Evolutionary conservation across 2,329 filamentous ascomycete genomes (phyloP).

Genomic region (Epichloe elymi): DNA sequence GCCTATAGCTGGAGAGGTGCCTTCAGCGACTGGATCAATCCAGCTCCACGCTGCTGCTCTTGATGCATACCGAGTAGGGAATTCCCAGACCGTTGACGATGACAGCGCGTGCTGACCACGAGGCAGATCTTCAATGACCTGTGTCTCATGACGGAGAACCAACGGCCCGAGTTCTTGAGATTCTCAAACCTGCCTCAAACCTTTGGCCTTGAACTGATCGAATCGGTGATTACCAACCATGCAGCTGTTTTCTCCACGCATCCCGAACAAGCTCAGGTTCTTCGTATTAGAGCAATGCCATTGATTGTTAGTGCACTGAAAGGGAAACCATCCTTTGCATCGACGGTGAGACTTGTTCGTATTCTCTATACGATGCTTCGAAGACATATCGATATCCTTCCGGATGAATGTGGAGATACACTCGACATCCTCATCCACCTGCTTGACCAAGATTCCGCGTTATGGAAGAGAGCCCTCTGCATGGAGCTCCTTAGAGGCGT

Average conservation of each 20-base stretch:
- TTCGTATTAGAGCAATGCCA: conserved; percentile 69
- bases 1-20: conserved; percentile 52
- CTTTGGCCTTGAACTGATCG: conserved; percentile 82
- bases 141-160: conserved; percentile 74
- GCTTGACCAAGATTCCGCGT: conserved; percentile 68
- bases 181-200: conserved; percentile 67
- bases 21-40: conserved; percentile 49
- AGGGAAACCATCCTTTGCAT: conserved; percentile 65
- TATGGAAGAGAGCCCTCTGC: conserved; percentile 81
- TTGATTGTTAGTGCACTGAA: conserved; percentile 67
- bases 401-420: conserved; percentile 70
- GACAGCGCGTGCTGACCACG: conserved; percentile 5
- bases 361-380: conserved; percentile 73
- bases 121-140: conserved; percentile 75
- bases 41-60: conserved; percentile 62
- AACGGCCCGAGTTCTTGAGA: conserved; percentile 68
- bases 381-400: conserved; percentile 61
- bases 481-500: conserved; percentile 84
- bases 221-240: conserved; percentile 79
- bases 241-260: conserved; percentile 66
- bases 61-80: conserved; percentile 63
- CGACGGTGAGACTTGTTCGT: conserved; percentile 68
- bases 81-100: not conserved
- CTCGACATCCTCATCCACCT: conserved; percentile 72
- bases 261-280: conserved; percentile 65